Percentiles rank a stretch among this genome's conserved stretches.
phyloP scores from a whole-genome alignment of 2,329 filamentous ascomycete species.

The Fonsecaea multimorphosa region DNA sequence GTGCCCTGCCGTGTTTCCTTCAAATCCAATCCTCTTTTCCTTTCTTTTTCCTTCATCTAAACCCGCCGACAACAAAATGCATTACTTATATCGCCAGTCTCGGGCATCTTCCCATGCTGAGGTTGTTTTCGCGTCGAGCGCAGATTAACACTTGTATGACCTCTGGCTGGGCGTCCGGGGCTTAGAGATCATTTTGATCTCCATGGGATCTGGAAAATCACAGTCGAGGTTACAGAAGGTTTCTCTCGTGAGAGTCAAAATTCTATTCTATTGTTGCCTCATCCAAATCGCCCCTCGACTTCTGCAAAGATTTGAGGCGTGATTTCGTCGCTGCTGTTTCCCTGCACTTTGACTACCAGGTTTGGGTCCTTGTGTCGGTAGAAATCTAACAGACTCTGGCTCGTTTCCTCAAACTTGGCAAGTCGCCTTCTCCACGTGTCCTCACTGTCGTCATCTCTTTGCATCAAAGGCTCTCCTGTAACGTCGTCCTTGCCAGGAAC shows the following conservation, averaged over 20 bases:
- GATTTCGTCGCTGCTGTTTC: slow-evolving; percentile 93
- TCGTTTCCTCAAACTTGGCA: slow-evolving; percentile 85
- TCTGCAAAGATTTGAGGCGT: slow-evolving; percentile 84
- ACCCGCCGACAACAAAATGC: slow-evolving; percentile 37
- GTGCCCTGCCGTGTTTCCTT: background rate
- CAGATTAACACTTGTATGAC: slow-evolving; percentile 30
- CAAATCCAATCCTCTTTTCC: background rate
- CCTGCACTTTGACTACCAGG: slow-evolving; percentile 83
- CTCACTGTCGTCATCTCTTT: slow-evolving; percentile 84
- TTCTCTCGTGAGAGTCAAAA: slow-evolving; percentile 1
- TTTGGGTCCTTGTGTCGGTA: slow-evolving; percentile 74
- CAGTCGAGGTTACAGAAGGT: slow-evolving; percentile 40
- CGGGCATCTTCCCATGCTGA: slow-evolving; percentile 32
- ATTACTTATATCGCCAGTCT: slow-evolving; percentile 38
- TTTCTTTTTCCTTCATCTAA: slow-evolving; percentile 25
- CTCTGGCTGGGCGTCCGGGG: slow-evolving; percentile 42
- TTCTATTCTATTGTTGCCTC: slow-evolving; percentile 17
- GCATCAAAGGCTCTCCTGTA: slow-evolving; percentile 83
- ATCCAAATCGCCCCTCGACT: slow-evolving; percentile 76
- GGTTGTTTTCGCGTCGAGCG: slow-evolving; percentile 39
- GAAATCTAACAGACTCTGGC: slow-evolving; percentile 81
- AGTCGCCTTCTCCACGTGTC: slow-evolving; percentile 83
- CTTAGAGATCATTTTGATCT: slow-evolving; percentile 42
- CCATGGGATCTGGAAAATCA: slow-evolving; percentile 42
- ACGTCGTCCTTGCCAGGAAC: slow-evolving; percentile 83